Evolutionary conservation across 2,329 filamentous ascomycete genomes (phyloP), one percentile per base, ranked within the genome.

Genomic region (Falciphora oryzae): DNA sequence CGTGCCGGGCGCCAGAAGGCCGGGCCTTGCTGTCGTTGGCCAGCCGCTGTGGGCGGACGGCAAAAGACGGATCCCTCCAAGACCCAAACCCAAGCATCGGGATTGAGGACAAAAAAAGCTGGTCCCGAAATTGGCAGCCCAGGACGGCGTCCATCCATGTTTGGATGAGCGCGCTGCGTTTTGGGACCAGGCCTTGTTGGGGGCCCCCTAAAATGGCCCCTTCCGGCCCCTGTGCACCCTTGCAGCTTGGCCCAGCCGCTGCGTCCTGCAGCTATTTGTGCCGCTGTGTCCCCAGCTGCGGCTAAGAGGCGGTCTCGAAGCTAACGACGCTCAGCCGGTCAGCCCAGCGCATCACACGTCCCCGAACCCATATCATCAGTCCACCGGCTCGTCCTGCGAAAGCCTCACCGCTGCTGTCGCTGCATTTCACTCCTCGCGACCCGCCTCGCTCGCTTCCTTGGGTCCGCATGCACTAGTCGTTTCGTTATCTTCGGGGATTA

Each of bases 281-380:
- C 44, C 14, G 44, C 44, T 4, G 44, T 3, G 3, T 53, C 44
- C 44, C 44, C 22, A n/a, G 44, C 22, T 25, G 44, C 44, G 22
- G 44, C 44, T 11, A 53, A 53, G 22, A 53, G 44, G 18, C 44
- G 22, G 44, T 25, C 44, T 53, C 44, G n/a, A 53, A 53, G 44
- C 44, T 53, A 53, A 44, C 44, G 32, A 28, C 31, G n/a, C 59
- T 61, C 16, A 27, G 32, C 59, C 28, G 32, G 59, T 61, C 59
- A 61, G 59, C 32, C 32, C 59, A 61, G 44, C 32, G 59, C 59
- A 61, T 61, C 59, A 61, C 44, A 61, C 59, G 22, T 44, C 35
- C n/a, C 10, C 59, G 32, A 59, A n/a, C 44, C 44, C 44, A 53
- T 53, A 53, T 53, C 44, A 53, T 25, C 44, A 53, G 44, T 22